A percentile compares a stretch with the other conserved stretches of the same genome.
Conservation (phyloP, 2,329 filamentous ascomycete species). For the Colletotrichum graminicola region DNA sequence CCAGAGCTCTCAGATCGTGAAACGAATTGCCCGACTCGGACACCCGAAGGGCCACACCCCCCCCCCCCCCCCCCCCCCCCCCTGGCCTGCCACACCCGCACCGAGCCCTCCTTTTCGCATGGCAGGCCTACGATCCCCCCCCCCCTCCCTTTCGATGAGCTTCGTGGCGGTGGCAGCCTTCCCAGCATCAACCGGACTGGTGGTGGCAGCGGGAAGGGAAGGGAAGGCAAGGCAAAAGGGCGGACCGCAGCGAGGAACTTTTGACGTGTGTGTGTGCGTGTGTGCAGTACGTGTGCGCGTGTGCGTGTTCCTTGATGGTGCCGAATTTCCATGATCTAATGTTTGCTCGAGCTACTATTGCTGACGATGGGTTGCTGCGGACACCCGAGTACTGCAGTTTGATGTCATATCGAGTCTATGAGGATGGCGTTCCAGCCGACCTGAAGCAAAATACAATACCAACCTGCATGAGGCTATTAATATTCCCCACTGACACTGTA, state of each 20-base stretch:
- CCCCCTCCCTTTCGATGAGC: too few species aligned
- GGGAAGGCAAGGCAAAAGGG: constrained; percentile 5
- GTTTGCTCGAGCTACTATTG: neutral
- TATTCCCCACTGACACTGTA: constrained; percentile 26
- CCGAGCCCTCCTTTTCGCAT: neutral
- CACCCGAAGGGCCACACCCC: constrained; percentile 7
- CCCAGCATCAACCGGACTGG: constrained; percentile 5
- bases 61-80: too few species aligned
- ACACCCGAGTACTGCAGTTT: neutral
- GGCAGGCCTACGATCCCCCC: too few species aligned
- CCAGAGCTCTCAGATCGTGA: constrained; percentile 41
- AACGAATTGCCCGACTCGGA: constrained; percentile 39
- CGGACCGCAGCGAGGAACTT: constrained; percentile 21
- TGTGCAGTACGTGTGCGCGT: neutral
- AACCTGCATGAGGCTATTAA: constrained; percentile 32
- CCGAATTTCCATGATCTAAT: constrained; percentile 4
- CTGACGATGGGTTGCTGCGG: neutral
- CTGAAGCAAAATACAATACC: constrained; percentile 1
- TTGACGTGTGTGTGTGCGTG: constrained; percentile 6
- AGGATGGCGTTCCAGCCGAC: neutral
- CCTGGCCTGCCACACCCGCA: neutral
- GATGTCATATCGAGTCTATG: neutral
- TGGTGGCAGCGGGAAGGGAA: neutral
- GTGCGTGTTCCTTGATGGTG: neutral
- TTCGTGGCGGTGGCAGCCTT: neutral